Percentiles rank a stretch among this genome's conserved stretches.
These are phyloP conservation scores for Tricholoma terreum DNA, from an alignment of 768 basidiomycete species.

Conservation along the genomic window DNA sequence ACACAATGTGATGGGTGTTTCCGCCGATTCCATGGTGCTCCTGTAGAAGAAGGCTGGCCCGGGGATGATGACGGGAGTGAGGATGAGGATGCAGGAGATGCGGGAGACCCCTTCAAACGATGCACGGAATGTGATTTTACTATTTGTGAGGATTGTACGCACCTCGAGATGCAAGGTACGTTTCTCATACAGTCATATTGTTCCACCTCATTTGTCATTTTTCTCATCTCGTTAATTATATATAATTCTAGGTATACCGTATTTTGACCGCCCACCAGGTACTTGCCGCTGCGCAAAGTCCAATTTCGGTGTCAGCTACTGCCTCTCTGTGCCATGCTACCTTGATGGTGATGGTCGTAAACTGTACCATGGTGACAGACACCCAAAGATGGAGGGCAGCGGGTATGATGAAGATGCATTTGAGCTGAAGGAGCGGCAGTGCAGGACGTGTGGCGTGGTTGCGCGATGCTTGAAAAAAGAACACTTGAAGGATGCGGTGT, in stretches of 20 bases:
- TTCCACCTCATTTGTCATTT: neutral
- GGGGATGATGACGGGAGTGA: conserved; percentile 11
- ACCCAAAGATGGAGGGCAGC: conserved; percentile 12
- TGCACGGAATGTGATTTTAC: neutral
- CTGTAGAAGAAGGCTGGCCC: conserved; percentile 1
- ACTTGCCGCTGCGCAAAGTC: conserved; percentile 16
- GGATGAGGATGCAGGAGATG: conserved; percentile 1
- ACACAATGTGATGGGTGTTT: conserved; percentile 15
- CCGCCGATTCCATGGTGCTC: conserved; percentile 12
- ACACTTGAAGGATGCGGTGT: conserved; percentile 14
- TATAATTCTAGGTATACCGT: neutral
- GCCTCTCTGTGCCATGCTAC: conserved; percentile 9
- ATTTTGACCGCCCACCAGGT: conserved; percentile 9
- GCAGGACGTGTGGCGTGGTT: conserved; percentile 16
- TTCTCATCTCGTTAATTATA: neutral
- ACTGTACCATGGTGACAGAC: conserved; percentile 16
- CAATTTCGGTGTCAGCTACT: conserved; percentile 17
- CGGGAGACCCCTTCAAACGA: neutral
- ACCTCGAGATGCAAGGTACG: neutral
- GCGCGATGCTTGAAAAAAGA: conserved; percentile 19
- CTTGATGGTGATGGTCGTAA: conserved; percentile 14
- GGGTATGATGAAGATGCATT: conserved; percentile 15
- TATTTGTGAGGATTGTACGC: neutral
- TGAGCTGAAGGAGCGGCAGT: conserved; percentile 10
- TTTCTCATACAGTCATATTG: neutral